Base-by-base conservation (phyloP, 768 basidiomycete genomes). In the Amanita polypyramis region DNA sequence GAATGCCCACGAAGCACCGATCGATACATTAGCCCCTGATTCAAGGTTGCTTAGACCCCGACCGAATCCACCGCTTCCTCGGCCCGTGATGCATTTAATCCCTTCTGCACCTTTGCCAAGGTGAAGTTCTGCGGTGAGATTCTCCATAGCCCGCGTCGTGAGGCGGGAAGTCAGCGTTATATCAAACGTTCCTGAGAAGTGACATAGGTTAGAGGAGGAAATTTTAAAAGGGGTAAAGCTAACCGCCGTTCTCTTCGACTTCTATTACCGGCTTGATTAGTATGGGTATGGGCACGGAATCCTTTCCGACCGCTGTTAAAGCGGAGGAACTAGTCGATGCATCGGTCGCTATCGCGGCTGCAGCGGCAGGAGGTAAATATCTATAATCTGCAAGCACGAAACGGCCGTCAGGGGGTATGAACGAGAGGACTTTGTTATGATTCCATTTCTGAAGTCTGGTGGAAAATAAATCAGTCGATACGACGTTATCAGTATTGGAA, bases 381-480 rank as follows among this genome's bases (percentile, higher is more conserved):
- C 85, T 84, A 59, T 96, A 97, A 54, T 92, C 86, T 58, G 84
- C 76, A 15, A 96, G 70, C 6, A 75, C 75, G 65, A 96, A 97
- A 44, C 76, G 76, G 2, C 94, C 93, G 56, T 97, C 94, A 4
- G 94, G 94, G 5, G 94, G 94, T 17, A 97, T 78, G 60, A 97
- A 97, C 1, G 94, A 95, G 35, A 97, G 66, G 1, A 73, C 64
- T 56, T 78, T 83, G 58, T 88, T 82, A 33, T 80, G 77, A 19
- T 73, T 68, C 85, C 90, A 96, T 48, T 82, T 80, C 57, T 78
- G 82, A 20, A 94, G 68, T 32, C 92, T 94, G 54, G 15, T 21
- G 15, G 19, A 19, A 40, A 20, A 21, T 45, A 34, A 36, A 46
- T 50, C 29, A 43, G 17, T 29, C 4, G 25, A 36, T 43, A 38